Evolutionary conservation across 1,139 yeast genomes (phyloP).

Genomic region (Hyphopichia buzzinii): DNA sequence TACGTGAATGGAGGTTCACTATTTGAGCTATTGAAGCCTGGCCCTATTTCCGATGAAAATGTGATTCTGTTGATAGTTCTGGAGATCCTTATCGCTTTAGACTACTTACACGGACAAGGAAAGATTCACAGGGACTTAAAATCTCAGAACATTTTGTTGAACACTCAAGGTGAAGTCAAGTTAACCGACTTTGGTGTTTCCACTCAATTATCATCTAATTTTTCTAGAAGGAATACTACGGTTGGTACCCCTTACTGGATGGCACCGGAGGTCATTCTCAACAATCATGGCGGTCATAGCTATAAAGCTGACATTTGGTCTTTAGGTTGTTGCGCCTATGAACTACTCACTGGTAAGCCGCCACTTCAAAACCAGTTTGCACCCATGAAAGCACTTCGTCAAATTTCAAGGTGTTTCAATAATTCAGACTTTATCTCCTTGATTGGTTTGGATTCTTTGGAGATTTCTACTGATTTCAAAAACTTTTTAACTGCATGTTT

Average conservation of each 20-base stretch:
- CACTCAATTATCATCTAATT: conserved; percentile 75
- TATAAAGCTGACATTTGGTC: conserved; percentile 96
- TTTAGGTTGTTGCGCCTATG: conserved; percentile 86
- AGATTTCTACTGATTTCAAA: conserved; percentile 28
- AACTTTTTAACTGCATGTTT: conserved; percentile 70
- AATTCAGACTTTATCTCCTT: conserved; percentile 34
- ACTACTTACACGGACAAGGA: conserved; percentile 71
- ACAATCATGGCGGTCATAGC: conserved; percentile 73
- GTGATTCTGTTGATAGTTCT: conserved; percentile 56
- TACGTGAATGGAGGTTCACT: conserved; percentile 83
- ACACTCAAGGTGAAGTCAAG: conserved; percentile 72
- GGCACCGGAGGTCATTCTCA: conserved; percentile 95
- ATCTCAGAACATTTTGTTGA: conserved; percentile 78
- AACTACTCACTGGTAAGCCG: conserved; percentile 79
- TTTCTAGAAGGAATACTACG: conserved; percentile 80
- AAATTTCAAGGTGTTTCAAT: conserved; percentile 39
- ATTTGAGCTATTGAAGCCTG: conserved; percentile 62
- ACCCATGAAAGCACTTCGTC: conserved; percentile 74
- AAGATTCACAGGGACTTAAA: conserved; percentile 86
- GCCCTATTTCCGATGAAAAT: conserved; percentile 46
- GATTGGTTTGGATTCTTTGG: conserved; percentile 26
- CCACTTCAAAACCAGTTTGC: conserved; percentile 67
- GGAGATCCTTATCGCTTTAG: conserved; percentile 66
- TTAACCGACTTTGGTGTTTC: conserved; percentile 97
- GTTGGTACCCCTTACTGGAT: conserved; percentile 99